A percentile compares a stretch with the other conserved stretches of the same genome.
phyloP scores from a whole-genome alignment of 1,284 basidiomycete genomes.

The Moesziomyces sp. region DNA sequence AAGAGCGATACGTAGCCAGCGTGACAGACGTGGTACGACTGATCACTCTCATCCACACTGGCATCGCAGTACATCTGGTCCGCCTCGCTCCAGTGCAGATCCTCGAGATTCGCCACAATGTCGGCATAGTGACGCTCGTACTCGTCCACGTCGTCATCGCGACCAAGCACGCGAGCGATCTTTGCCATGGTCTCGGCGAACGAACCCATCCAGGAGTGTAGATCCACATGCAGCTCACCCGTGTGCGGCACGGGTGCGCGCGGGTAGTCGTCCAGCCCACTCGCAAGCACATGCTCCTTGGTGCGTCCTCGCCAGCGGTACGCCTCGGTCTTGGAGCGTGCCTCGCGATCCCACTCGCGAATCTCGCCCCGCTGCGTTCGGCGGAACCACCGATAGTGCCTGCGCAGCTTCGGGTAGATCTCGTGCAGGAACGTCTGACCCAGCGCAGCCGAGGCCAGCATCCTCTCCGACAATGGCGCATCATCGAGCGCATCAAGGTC shows the following conservation, averaged over 20 bases:
- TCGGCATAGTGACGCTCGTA: slow-evolving; percentile 81
- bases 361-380: slow-evolving; percentile 87
- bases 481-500: slow-evolving; percentile 18
- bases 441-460: slow-evolving; percentile 68
- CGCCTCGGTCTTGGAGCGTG: slow-evolving; percentile 84
- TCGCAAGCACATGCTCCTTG: slow-evolving; percentile 85
- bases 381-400: slow-evolving; percentile 95
- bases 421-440: slow-evolving; percentile 77
- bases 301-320: slow-evolving; percentile 95
- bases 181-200: slow-evolving; percentile 64
- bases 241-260: slow-evolving; percentile 81
- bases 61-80: slow-evolving; percentile 92
- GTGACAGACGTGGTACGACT: slow-evolving; percentile 88
- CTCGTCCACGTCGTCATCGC: slow-evolving; percentile 80
- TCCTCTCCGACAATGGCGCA: slow-evolving; percentile 32
- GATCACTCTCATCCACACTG: slow-evolving; percentile 83
- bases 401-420: slow-evolving; percentile 83
- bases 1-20: slow-evolving; percentile 92
- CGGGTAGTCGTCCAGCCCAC: slow-evolving; percentile 95
- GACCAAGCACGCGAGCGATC: slow-evolving; percentile 72
- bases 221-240: slow-evolving; percentile 89
- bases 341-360: slow-evolving; percentile 83
- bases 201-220: slow-evolving; percentile 94
- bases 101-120: slow-evolving; percentile 86
- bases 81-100: slow-evolving; percentile 91